Percentiles rank a stretch among this genome's conserved stretches.
These are phyloP conservation scores for Pyricularia sp. DNA, from an alignment of 2,329 filamentous ascomycete species.

Conservation along the genomic window DNA sequence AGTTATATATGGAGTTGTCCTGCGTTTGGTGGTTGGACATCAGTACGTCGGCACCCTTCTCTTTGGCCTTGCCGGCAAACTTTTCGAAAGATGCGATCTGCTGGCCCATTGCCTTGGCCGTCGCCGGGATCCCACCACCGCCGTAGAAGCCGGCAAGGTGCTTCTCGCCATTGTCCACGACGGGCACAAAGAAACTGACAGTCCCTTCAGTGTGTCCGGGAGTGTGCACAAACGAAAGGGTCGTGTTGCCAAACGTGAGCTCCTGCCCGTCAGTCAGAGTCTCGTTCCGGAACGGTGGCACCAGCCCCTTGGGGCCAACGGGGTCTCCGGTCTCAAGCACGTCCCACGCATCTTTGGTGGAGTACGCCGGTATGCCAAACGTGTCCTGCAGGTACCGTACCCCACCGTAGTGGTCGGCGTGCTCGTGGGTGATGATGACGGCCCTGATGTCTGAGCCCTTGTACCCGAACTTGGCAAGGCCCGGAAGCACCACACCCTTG, in stretches of 20 bases:
- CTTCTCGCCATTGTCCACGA: slow-evolving; percentile 9
- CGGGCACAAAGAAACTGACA: slow-evolving; percentile 11
- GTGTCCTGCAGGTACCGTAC: slow-evolving; percentile 13
- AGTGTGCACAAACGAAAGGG: slow-evolving; percentile 9
- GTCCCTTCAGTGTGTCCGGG: slow-evolving; percentile 14
- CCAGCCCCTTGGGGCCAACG: not conserved
- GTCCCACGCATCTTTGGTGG: slow-evolving; percentile 4
- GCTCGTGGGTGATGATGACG: slow-evolving; percentile 16
- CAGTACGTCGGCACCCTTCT: slow-evolving; percentile 9
- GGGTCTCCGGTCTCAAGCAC: not conserved
- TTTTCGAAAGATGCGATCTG: slow-evolving; percentile 11
- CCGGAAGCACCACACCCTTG: slow-evolving; percentile 9
- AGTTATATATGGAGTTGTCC: slow-evolving; percentile 8
- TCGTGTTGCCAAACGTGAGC: slow-evolving; percentile 12
- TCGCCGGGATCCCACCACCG: slow-evolving; percentile 5
- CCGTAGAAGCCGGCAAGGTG: slow-evolving; percentile 14
- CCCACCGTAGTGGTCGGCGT: slow-evolving; percentile 16
- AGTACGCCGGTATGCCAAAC: slow-evolving; percentile 10
- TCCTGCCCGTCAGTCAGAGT: slow-evolving; percentile 7
- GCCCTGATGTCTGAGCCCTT: slow-evolving; percentile 15
- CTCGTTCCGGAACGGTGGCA: slow-evolving; percentile 5
- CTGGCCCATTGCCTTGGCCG: slow-evolving; percentile 9
- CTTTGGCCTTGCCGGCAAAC: slow-evolving; percentile 5
- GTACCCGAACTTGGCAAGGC: slow-evolving; percentile 11
- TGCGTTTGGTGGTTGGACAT: slow-evolving; percentile 13